Conservation (phyloP, 345 rosid species). For the Salix caprea region DNA sequence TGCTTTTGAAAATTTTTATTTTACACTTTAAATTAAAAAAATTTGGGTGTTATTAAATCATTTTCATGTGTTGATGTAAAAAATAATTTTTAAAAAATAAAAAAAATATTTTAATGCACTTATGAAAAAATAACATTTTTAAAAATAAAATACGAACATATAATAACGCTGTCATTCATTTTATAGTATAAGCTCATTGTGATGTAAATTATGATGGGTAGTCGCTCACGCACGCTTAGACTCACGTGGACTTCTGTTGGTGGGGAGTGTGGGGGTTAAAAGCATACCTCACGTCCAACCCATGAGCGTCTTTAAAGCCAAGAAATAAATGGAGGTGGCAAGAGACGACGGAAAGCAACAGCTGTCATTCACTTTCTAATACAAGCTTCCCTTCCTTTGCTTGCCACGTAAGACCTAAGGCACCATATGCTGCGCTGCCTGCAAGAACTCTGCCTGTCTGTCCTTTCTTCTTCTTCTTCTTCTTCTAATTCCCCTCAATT, state of each 20-base stretch:
- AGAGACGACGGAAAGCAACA: constrained; percentile 1
- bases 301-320: constrained; percentile 55
- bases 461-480: too few relatives aligned
- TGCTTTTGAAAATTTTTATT: too few relatives aligned
- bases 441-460: background rate
- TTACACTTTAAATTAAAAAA: too few relatives aligned
- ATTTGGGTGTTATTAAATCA: too few relatives aligned
- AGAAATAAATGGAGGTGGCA: background rate
- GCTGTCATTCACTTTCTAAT: background rate
- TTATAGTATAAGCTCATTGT: too few relatives aligned
- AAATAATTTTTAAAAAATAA: too few relatives aligned
- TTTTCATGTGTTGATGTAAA: too few relatives aligned
- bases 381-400: background rate
- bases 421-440: background rate
- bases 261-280: background rate
- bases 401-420: background rate
- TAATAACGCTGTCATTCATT: too few relatives aligned
- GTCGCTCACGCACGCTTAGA: constrained; percentile 9
- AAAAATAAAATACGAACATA: too few relatives aligned
- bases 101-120: too few relatives aligned
- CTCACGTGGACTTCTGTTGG: constrained; percentile 12
- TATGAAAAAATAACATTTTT: too few relatives aligned
- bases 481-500: background rate
- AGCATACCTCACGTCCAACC: constrained; percentile 27
- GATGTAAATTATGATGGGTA: background rate